Evolutionary conservation across 2,329 filamentous ascomycete species (phyloP).

Genomic region (Fusarium xylarioides): DNA sequence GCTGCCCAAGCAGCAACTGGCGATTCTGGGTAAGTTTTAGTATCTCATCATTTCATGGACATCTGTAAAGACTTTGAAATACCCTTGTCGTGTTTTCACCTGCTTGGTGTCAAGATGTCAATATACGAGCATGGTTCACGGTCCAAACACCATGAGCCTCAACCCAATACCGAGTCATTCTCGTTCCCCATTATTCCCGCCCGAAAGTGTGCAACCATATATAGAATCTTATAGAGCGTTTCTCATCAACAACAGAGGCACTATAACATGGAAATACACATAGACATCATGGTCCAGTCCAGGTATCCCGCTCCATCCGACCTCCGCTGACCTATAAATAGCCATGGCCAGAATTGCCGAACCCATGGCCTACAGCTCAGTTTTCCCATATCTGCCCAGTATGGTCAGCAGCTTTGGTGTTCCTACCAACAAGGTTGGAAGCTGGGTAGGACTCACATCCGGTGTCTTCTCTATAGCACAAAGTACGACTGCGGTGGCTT

Average conservation of each 20-base stretch:
- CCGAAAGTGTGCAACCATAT: background rate
- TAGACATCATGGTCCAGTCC: constrained; percentile 24
- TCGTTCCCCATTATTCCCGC: background rate
- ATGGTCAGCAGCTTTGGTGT: constrained; percentile 86
- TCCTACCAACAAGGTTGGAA: constrained; percentile 74
- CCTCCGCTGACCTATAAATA: constrained; percentile 52
- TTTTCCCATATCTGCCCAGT: constrained; percentile 77
- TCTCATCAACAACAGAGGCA: constrained; percentile 36
- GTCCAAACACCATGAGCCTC: background rate
- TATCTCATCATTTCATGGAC: background rate
- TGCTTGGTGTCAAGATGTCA: background rate
- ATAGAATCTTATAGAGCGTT: constrained; percentile 1
- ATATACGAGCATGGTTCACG: background rate
- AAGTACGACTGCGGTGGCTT: constrained; percentile 75
- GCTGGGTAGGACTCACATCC: constrained; percentile 81
- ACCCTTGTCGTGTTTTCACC: background rate
- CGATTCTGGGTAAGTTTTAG: constrained; percentile 75
- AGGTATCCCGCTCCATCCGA: constrained; percentile 15
- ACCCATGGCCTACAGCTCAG: constrained; percentile 75
- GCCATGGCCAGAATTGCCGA: constrained; percentile 83
- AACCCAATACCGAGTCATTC: background rate
- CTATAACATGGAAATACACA: background rate
- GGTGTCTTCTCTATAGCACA: constrained; percentile 78
- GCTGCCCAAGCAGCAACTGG: constrained; percentile 79
- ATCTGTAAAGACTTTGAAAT: background rate